Conservation (phyloP, 352 stramenopile genomes). For the Bremia lactucae region DNA sequence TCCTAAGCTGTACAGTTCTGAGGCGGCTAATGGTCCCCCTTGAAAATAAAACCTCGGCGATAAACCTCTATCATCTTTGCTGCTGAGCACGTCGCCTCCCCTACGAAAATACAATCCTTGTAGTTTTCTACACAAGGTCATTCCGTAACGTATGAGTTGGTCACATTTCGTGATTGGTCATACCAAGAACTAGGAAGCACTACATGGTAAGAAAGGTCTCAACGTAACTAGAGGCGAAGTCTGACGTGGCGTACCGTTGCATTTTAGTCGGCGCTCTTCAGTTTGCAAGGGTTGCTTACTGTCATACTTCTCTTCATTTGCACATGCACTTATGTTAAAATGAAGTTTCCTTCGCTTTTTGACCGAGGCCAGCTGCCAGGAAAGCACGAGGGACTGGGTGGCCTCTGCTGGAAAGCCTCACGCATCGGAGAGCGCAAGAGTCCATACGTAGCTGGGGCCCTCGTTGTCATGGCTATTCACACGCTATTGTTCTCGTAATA, state of each 20-base stretch:
- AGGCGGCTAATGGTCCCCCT: slow-evolving; percentile 11
- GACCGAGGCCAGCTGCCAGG: slow-evolving; percentile 75
- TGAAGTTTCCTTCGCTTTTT: slow-evolving; percentile 93
- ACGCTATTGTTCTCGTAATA: slow-evolving; percentile 82
- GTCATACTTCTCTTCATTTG: slow-evolving; percentile 96
- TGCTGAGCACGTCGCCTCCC: slow-evolving; percentile 10
- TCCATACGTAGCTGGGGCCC: slow-evolving; percentile 70
- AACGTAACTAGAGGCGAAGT: too few relatives aligned
- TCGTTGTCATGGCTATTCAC: slow-evolving; percentile 86
- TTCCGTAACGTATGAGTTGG: too few relatives aligned
- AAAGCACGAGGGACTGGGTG: slow-evolving; percentile 80
- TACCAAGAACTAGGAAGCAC: too few relatives aligned
- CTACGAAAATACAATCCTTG: too few relatives aligned
- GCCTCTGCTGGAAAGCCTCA: slow-evolving; percentile 88
- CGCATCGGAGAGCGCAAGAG: slow-evolving; percentile 89
- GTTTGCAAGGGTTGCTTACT: slow-evolving; percentile 93
- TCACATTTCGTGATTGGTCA: too few relatives aligned
- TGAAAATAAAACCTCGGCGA: slow-evolving; percentile 7
- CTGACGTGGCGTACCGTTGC: slow-evolving; percentile 5
- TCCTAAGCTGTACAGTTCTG: slow-evolving; percentile 34
- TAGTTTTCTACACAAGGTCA: background rate
- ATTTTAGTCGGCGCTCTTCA: slow-evolving; percentile 92
- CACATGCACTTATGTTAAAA: slow-evolving; percentile 93
- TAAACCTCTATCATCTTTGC: slow-evolving; percentile 3
- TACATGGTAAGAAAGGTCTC: too few relatives aligned